Evolutionary conservation across 148 eudicot species (phyloP), one percentile per base, ranked within the genome.

Genomic region (Camellia lanceoleosa): DNA sequence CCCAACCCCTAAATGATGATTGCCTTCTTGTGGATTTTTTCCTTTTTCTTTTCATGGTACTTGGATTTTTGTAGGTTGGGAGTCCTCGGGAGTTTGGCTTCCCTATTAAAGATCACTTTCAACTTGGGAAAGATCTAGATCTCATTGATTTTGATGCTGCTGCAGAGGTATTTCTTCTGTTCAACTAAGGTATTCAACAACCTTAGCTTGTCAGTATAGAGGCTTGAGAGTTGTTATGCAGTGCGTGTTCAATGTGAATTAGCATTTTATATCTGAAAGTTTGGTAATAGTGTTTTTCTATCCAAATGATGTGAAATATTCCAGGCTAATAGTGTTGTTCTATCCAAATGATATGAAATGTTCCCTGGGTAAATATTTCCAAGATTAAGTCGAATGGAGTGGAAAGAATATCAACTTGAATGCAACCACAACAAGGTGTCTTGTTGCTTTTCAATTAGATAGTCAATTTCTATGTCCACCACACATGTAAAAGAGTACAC

Each of bases 91-190:
- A 88, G 46, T 93, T 93, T 80, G 77, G 85, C 77, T 95, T 93
- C 83, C 82, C 88, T 20, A 55, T 91, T 55, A 95, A 89, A 84
- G 98, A 95, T 84, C 98, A 95, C 81, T 80, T 95, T 59, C 93
- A 91, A 62, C 88, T 95, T 42, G 98, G 98, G 65, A 95, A 93
- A 83, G 97, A 95, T 70, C 91, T 95, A 62, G 96, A 95, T 84
- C 89, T 95, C 80, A 86, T 95, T 74, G 97, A 95, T 82, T 95
- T 95, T 77, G 97, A 92, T 88, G 86, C 97, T 77, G 98, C 98
- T 73, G 86, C 97, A 19, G 94, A 94, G 98, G 98, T 92, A 90
- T 66, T 74, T 68, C 83, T 79, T 80, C 80, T 71, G 11, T 38
- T 61, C 61, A 7, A 46, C 47, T 41, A 68, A 71, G 42, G 71